Percentiles rank a stretch among this genome's conserved stretches.
These are phyloP conservation scores for Zanthoxylum bungeanum DNA, from an alignment of 345 rosid species.

Conservation along the genomic window DNA sequence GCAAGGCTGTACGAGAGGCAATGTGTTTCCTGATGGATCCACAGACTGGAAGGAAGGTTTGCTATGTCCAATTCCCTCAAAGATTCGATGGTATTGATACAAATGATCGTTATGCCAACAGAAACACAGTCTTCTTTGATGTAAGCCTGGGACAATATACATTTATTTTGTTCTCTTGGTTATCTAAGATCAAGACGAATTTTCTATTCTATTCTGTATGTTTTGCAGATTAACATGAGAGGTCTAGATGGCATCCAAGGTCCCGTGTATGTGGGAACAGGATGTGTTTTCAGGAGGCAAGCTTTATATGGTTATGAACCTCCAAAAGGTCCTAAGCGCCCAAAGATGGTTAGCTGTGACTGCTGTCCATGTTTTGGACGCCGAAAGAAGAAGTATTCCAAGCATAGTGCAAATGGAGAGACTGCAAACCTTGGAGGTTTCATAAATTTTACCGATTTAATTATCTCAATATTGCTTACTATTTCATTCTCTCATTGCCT, in stretches of 20 bases:
- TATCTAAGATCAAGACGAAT: neutral
- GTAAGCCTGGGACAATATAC: conserved; percentile 32
- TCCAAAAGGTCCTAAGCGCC: conserved; percentile 85
- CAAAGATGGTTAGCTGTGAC: conserved; percentile 94
- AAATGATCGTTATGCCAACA: conserved; percentile 84
- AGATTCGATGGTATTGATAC: conserved; percentile 89
- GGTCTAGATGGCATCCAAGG: conserved; percentile 92
- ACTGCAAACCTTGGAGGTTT: conserved; percentile 62
- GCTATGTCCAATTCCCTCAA: conserved; percentile 92
- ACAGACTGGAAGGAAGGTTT: conserved; percentile 72
- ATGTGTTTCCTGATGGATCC: conserved; percentile 98
- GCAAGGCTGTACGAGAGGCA: conserved; percentile 84
- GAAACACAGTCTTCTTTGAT: conserved; percentile 91
- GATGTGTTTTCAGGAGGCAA: conserved; percentile 90
- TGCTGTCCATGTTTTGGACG: conserved; percentile 97
- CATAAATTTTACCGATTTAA: neutral
- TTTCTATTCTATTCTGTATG: conserved; percentile 1
- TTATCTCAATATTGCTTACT: neutral
- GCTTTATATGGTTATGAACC: conserved; percentile 97
- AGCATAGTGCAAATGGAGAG: conserved; percentile 45
- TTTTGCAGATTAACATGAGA: conserved; percentile 69
- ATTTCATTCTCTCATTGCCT: neutral
- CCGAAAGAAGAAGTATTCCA: conserved; percentile 50
- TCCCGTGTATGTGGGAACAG: conserved; percentile 95
- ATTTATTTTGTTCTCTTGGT: neutral